Conservation (phyloP, 1,139 yeast genomes). For the Petasospora rhodanensis region DNA sequence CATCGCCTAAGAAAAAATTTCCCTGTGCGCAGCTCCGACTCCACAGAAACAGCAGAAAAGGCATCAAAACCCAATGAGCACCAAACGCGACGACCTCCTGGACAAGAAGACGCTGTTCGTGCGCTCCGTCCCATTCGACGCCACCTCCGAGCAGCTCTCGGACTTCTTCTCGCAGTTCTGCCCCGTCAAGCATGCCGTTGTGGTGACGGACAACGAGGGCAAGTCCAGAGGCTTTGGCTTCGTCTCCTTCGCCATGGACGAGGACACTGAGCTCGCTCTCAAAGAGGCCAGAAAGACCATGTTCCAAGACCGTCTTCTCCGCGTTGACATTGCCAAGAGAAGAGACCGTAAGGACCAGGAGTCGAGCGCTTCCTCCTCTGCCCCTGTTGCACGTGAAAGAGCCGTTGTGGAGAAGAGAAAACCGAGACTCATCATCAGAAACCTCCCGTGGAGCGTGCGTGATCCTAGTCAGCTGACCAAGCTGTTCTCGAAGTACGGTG, state of each 20-base stretch:
- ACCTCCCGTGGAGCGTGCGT: constrained; percentile 94
- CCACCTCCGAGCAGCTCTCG: constrained; percentile 75
- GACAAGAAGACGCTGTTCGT: constrained; percentile 71
- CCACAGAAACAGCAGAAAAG: no score
- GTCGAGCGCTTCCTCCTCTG: background rate
- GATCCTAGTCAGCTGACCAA: constrained; percentile 68
- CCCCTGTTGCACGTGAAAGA: constrained; percentile 14
- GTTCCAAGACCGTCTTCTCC: constrained; percentile 60
- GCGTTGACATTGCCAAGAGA: constrained; percentile 87
- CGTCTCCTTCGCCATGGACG: constrained; percentile 82
- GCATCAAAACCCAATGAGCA: no score
- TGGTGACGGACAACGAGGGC: constrained; percentile 74
- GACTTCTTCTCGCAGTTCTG: constrained; percentile 87
- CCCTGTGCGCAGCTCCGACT: background rate
- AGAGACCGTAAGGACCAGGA: constrained; percentile 62
- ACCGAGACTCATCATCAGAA: constrained; percentile 83
- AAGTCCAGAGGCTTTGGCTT: constrained; percentile 91
- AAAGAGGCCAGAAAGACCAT: constrained; percentile 61
- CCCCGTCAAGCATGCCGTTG: constrained; percentile 93
- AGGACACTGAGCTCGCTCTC: constrained; percentile 77
- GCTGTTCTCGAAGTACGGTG: constrained; percentile 73
- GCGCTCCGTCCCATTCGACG: constrained; percentile 74
- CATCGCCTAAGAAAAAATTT: constrained; percentile 2
- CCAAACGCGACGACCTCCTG: constrained; percentile 24
- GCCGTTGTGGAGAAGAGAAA: constrained; percentile 50